These are phyloP conservation scores for Jacaranda mimosifolia DNA, from an alignment of 257 asterid genomes.

Conservation along the genomic window DNA sequence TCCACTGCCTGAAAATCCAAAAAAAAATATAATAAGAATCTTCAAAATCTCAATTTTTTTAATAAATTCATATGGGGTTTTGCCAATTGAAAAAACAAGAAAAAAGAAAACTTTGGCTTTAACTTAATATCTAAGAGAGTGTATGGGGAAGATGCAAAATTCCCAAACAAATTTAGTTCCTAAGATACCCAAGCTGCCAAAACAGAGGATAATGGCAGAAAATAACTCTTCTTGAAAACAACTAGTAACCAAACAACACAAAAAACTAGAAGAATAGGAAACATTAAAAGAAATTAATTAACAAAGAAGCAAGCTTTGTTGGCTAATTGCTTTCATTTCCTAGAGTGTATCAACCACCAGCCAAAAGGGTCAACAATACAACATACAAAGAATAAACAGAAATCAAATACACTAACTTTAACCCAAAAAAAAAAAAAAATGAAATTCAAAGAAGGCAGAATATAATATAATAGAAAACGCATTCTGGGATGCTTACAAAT, in stretches of 20 bases:
- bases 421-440: neutral
- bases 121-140: too few relatives aligned
- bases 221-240: neutral
- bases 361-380: neutral
- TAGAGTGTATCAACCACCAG: neutral
- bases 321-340: neutral
- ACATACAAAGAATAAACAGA: neutral
- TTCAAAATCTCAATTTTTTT: constrained; percentile 4
- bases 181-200: constrained; percentile 17
- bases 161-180: neutral
- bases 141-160: neutral
- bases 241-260: constrained; percentile 7
- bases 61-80: neutral
- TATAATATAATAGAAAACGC: too few relatives aligned
- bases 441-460: neutral
- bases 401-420: neutral
- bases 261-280: neutral
- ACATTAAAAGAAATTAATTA: neutral
- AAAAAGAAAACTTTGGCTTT: neutral
- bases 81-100: neutral
- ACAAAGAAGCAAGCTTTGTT: too few relatives aligned
- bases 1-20: constrained; percentile 59
- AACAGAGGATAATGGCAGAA: constrained; percentile 15
- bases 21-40: neutral
- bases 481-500: constrained; percentile 30